Conservation (phyloP, 1,284 basidiomycete genomes). For the Fomitopsis betulina region DNA sequence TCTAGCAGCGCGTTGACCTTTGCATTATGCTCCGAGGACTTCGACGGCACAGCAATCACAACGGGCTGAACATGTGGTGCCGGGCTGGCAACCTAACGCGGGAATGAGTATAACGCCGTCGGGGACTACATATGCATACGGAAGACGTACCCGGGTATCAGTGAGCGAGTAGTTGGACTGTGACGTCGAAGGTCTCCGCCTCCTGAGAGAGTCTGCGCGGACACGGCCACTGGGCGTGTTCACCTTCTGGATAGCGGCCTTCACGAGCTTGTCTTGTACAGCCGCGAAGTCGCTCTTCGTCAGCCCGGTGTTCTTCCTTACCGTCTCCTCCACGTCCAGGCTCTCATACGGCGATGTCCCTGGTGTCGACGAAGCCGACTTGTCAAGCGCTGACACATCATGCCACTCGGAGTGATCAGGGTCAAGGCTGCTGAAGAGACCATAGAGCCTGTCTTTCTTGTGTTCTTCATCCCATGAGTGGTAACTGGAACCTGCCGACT, state of each 20-base stretch:
- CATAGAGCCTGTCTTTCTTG: slow-evolving; percentile 45
- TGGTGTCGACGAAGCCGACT: slow-evolving; percentile 41
- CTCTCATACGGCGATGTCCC: slow-evolving; percentile 46
- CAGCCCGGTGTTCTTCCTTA: slow-evolving; percentile 59
- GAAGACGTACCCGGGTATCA: slow-evolving; percentile 43
- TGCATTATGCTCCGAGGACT: slow-evolving; percentile 31
- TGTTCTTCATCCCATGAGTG: slow-evolving; percentile 69
- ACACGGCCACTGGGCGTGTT: slow-evolving; percentile 51
- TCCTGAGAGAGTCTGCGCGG: slow-evolving; percentile 48
- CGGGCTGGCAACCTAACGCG: slow-evolving; percentile 50
- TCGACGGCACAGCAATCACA: slow-evolving; percentile 11
- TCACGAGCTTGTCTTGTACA: slow-evolving; percentile 70
- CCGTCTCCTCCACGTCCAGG: slow-evolving; percentile 59
- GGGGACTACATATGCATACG: neutral
- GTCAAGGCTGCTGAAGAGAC: slow-evolving; percentile 47
- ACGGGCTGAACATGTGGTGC: slow-evolving; percentile 31
- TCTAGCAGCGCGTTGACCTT: slow-evolving; percentile 64
- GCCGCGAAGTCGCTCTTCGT: slow-evolving; percentile 61
- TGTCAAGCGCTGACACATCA: slow-evolving; percentile 43
- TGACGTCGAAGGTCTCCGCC: slow-evolving; percentile 73
- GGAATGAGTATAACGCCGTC: neutral
- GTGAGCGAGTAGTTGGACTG: slow-evolving; percentile 67
- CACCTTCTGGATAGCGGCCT: slow-evolving; percentile 52
- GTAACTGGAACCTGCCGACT: slow-evolving; percentile 76
- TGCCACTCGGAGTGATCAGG: slow-evolving; percentile 54